These are phyloP conservation scores for Yamadazyma diospyri DNA, from an alignment of 1,139 yeast genomes.

Conservation along the genomic window DNA sequence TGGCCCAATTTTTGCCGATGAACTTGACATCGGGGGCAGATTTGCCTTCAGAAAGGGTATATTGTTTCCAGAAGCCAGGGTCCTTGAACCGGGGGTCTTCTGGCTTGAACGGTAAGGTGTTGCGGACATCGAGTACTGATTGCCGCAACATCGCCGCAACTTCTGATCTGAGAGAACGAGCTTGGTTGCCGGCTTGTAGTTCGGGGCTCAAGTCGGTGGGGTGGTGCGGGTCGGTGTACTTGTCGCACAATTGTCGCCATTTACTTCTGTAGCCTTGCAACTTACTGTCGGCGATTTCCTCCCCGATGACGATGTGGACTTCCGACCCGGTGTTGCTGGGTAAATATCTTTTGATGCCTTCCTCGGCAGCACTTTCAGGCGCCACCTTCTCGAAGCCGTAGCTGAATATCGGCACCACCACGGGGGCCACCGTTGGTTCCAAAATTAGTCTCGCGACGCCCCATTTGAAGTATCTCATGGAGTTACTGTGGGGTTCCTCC, in stretches of 20 bases:
- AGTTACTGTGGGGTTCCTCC: slow-evolving; percentile 70
- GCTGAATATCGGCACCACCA: slow-evolving; percentile 84
- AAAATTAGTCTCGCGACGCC: slow-evolving; percentile 81
- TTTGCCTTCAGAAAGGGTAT: slow-evolving; percentile 60
- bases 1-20: slow-evolving; percentile 79
- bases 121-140: slow-evolving; percentile 59
- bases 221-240: slow-evolving; percentile 45
- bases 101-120: slow-evolving; percentile 43
- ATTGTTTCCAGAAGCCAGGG: slow-evolving; percentile 70
- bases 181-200: slow-evolving; percentile 61
- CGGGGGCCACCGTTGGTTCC: slow-evolving; percentile 81
- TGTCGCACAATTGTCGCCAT: slow-evolving; percentile 64
- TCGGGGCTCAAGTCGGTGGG: slow-evolving; percentile 61
- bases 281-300: slow-evolving; percentile 59
- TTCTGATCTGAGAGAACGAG: slow-evolving; percentile 59
- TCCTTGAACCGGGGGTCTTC: slow-evolving; percentile 62
- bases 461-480: slow-evolving; percentile 96
- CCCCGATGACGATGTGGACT: slow-evolving; percentile 69
- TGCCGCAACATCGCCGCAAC: slow-evolving; percentile 68
- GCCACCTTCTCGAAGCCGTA: slow-evolving; percentile 85
- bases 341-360: slow-evolving; percentile 51
- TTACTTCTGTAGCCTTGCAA: slow-evolving; percentile 58
- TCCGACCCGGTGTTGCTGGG: slow-evolving; percentile 69
- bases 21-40: slow-evolving; percentile 67
- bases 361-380: slow-evolving; percentile 68